Percentiles rank a stretch among this genome's conserved stretches.
phyloP scores from a whole-genome alignment of 2,329 filamentous ascomycete genomes.

The Daldinia sp. region DNA sequence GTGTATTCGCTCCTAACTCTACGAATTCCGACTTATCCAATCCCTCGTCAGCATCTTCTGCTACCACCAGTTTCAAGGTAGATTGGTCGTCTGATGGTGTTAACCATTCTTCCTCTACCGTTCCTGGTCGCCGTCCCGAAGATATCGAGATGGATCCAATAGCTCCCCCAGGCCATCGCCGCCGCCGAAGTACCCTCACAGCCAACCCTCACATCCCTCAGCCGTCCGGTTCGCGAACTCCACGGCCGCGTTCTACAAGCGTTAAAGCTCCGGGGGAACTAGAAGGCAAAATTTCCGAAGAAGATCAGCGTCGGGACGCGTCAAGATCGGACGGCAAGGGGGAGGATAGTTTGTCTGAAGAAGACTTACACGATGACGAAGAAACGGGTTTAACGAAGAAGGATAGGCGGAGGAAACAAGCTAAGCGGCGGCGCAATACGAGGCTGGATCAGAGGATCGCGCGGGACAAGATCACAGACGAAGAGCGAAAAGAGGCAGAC shows the following conservation, averaged over 20 bases:
- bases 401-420: slow-evolving; percentile 73
- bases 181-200: slow-evolving; percentile 64
- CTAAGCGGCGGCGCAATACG: slow-evolving; percentile 72
- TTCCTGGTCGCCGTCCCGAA: slow-evolving; percentile 44
- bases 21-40: slow-evolving; percentile 42
- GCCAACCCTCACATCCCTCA: slow-evolving; percentile 47
- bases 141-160: slow-evolving; percentile 67
- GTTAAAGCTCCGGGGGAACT: slow-evolving; percentile 46
- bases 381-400: slow-evolving; percentile 84
- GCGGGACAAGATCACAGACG: slow-evolving; percentile 68
- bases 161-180: slow-evolving; percentile 58
- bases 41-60: slow-evolving; percentile 46
- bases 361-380: slow-evolving; percentile 83
- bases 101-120: slow-evolving; percentile 34
- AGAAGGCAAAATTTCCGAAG: slow-evolving; percentile 58
- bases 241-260: slow-evolving; percentile 42
- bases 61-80: slow-evolving; percentile 48
- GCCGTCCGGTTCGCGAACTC: slow-evolving; percentile 35
- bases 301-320: slow-evolving; percentile 44
- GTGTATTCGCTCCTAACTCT: slow-evolving; percentile 37
- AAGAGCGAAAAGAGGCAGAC: slow-evolving; percentile 80
- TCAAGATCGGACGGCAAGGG: slow-evolving; percentile 47
- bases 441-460: slow-evolving; percentile 75
- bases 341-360: slow-evolving; percentile 70
- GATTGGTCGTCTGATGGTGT: slow-evolving; percentile 45